Base-by-base conservation (phyloP, 2,329 filamentous ascomycete genomes). In the Lachnellula arida region DNA sequence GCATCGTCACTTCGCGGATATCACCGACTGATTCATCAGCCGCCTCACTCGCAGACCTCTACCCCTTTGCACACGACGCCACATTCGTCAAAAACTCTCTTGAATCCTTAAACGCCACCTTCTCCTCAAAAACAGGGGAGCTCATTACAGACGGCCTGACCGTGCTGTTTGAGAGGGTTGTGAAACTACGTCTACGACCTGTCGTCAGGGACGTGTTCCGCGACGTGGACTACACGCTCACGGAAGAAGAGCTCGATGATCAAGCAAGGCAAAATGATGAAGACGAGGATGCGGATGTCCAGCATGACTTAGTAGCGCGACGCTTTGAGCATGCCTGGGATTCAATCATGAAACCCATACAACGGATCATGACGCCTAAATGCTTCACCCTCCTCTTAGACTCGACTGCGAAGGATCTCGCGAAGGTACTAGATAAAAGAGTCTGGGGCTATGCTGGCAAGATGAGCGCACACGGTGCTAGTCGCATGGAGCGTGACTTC, bases 271-370 rank as follows among this genome's bases (percentile, higher is more conserved):
- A 80, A 56, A 79, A 75, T 9, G 74, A 75, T 3, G 66, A 68
- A 15, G 75, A 73, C 8, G 74, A 77, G 8, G 74, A 82, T 51
- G 70, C 64, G 17, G 78, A 77, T 50, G 76, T 76, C 58, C 66
- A 79, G 2, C 71, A 81, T n/a, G 87, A 91, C 58, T 75, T 87
- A 43, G 91, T 96, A 15, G 81, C 86, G 5, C 81, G 85, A 8
- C 85, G 89, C 50, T 99, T 99, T 71, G 88, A 91, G 66, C 80
- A 86, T 57, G 86, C 87, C 28, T 99, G 93, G 92, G 86, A 91
- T 49, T 83, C 86, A 15, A 81, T 99, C 8, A 91, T 95, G 72
- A 85, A 85, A 56, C 93, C 95, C 0, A 82, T 97, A 54, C 85
- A 86, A 46, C 88, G 94, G 5, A 81, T 99, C 60, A 84, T 97